Evolutionary conservation across 306 rosid genomes (phyloP), one percentile per base, ranked within the genome.

Genomic region (Trifolium fragiferum): DNA sequence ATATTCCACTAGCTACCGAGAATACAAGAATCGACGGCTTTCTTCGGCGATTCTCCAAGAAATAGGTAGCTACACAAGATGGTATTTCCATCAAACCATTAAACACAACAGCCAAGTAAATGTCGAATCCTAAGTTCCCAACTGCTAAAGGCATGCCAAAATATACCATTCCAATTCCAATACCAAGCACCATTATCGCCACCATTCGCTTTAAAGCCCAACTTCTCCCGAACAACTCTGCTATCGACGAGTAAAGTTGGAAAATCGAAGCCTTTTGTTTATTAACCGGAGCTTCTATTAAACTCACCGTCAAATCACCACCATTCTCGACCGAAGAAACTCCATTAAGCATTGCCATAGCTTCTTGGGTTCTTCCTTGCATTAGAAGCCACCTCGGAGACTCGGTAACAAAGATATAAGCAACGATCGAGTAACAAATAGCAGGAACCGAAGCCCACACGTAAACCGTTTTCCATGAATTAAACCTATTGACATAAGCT

Each of bases 91-190:
- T 66, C 37, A 74, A 82, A 2, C 80, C 89, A 46, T 75, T 86
- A 19, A 80, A 60, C 61, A 67, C 49, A 12, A 74, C 87, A 3
- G 77, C 77, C 7, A 83, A 62, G 71, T 86, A 86, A 23, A 80
- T 77, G 27, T 86, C 70, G n/a, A 80, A 83, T 1, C 78, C 77
- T 43, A 86, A 75, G 68, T 78, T 86, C 11, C 89, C 87, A 37
- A 86, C 80, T 2, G 82, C 85, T 3, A 83, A 16, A 25, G 86
- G 86, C 85, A 82, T 82, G 10, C 87, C 87, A 47, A 69, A 86
- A 37, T 82, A 82, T 14, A 82, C 85, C 81, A 82, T 75, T 67
- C 87, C 89, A 75, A 75, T 41, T 4, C 87, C 84, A 20, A 80
- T 13, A 62, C 75, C 82, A 10, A 69, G 41, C 9, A 46, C 75